Percentiles rank a stretch among this genome's conserved stretches.
Evolutionary conservation across 2,329 filamentous ascomycete genomes (phyloP).

Genomic region (Thielaviopsis populi): DNA sequence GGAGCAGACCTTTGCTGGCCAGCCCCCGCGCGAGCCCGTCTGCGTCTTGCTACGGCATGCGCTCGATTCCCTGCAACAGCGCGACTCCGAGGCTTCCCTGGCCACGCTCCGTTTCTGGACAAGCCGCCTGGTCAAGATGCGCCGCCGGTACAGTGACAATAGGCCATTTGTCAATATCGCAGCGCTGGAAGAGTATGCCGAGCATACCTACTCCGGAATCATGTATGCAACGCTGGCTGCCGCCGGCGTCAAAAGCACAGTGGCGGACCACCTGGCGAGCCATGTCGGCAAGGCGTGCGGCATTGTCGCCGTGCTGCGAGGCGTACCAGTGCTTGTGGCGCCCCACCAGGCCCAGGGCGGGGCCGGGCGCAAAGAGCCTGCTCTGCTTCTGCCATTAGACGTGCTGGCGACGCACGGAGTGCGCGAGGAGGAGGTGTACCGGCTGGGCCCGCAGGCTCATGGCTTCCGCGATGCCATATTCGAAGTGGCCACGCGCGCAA

Average conservation of each 20-base stretch:
- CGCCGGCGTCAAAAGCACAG: slow-evolving; percentile 64
- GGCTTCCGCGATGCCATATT: slow-evolving; percentile 85
- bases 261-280: slow-evolving; percentile 81
- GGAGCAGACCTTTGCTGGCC: slow-evolving; percentile 57
- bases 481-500: slow-evolving; percentile 78
- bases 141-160: slow-evolving; percentile 72
- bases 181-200: slow-evolving; percentile 72
- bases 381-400: slow-evolving; percentile 70
- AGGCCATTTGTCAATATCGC: slow-evolving; percentile 61
- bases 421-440: slow-evolving; percentile 77
- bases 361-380: slow-evolving; percentile 27
- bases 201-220: slow-evolving; percentile 86
- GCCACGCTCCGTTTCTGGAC: slow-evolving; percentile 56
- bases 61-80: slow-evolving; percentile 43
- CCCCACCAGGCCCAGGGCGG: slow-evolving; percentile 1
- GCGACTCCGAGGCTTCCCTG: slow-evolving; percentile 28
- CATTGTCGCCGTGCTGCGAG: slow-evolving; percentile 72
- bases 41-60: slow-evolving; percentile 68
- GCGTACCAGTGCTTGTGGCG: slow-evolving; percentile 67
- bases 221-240: slow-evolving; percentile 76
- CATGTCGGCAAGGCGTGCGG: slow-evolving; percentile 91
- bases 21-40: slow-evolving; percentile 79
- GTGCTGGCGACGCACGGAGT: slow-evolving; percentile 72
- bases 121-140: slow-evolving; percentile 59
- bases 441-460: slow-evolving; percentile 59